Percentiles rank a stretch among this genome's conserved stretches.
Evolutionary conservation across 257 asterid species (phyloP).

Genomic region (Jaltomata sinuosa): DNA sequence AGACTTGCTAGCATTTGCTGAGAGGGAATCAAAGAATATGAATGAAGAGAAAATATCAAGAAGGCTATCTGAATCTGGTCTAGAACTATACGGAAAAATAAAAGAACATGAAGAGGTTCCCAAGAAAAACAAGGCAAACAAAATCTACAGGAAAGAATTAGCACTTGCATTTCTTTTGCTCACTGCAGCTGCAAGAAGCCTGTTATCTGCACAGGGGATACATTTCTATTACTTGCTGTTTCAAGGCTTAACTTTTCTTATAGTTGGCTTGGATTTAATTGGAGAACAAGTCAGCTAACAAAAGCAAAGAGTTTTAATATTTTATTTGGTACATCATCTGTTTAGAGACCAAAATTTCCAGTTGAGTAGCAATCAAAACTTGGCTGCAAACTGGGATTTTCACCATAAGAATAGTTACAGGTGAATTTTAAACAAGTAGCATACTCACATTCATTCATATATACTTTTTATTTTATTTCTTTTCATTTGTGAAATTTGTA

Average conservation of each 20-base stretch:
- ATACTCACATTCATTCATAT: constrained; percentile 9
- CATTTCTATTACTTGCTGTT: constrained; percentile 88
- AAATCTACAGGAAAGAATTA: constrained; percentile 61
- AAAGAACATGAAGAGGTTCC: constrained; percentile 30
- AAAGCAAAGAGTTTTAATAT: background rate
- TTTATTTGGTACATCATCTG: constrained; percentile 13
- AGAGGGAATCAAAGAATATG: constrained; percentile 40
- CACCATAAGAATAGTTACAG: constrained; percentile 10
- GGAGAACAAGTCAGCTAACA: constrained; percentile 78
- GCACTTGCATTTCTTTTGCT: constrained; percentile 76
- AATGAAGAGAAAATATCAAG: constrained; percentile 63
- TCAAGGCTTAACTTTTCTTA: constrained; percentile 73
- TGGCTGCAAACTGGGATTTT: constrained; percentile 19
- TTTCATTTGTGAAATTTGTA: constrained; percentile 12
- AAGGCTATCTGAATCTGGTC: constrained; percentile 73
- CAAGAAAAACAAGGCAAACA: constrained; percentile 49
- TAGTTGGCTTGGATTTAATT: constrained; percentile 79
- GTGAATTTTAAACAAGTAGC: constrained; percentile 5
- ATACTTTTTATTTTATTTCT: constrained; percentile 4
- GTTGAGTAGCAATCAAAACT: constrained; percentile 4
- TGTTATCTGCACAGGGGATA: constrained; percentile 78
- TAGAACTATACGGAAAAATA: constrained; percentile 52
- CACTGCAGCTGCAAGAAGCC: constrained; percentile 79
- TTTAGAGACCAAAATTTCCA: constrained; percentile 15
- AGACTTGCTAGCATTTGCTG: constrained; percentile 55